Evolutionary conservation across 2,329 filamentous ascomycete species (phyloP).

Genomic region (Stemphylium vesicarium): DNA sequence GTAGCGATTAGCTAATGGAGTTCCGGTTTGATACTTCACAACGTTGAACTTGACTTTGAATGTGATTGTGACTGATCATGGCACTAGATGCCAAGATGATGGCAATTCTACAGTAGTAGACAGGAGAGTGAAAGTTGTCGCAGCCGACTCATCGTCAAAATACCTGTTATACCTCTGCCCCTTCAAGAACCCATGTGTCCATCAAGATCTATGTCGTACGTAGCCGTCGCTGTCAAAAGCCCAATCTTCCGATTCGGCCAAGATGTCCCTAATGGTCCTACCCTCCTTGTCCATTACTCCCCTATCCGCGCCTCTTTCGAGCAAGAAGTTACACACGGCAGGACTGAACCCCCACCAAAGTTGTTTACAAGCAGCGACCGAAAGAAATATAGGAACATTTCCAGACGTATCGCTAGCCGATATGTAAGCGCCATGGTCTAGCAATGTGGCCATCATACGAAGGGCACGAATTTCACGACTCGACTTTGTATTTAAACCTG

Average conservation of each 20-base stretch:
- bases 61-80: background rate
- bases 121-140: background rate
- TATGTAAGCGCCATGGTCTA: constrained; percentile 1
- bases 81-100: too few relatives aligned
- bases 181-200: too few relatives aligned
- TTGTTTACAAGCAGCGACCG: background rate
- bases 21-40: constrained; percentile 32
- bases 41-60: background rate
- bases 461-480: background rate
- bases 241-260: too few relatives aligned
- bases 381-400: background rate
- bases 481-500: too few relatives aligned
- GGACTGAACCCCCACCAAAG: background rate
- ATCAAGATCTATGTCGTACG: too few relatives aligned
- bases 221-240: too few relatives aligned
- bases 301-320: background rate
- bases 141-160: background rate
- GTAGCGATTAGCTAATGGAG: constrained; percentile 39
- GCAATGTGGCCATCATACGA: background rate
- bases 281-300: too few relatives aligned
- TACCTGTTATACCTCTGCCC: too few relatives aligned
- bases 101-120: background rate
- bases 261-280: too few relatives aligned
- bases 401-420: background rate
- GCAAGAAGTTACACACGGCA: background rate